A percentile compares a stretch with the other conserved stretches of the same genome.
Conservation (phyloP, 2,329 filamentous ascomycete genomes). For the Aspergillus pseudoglaucus region DNA sequence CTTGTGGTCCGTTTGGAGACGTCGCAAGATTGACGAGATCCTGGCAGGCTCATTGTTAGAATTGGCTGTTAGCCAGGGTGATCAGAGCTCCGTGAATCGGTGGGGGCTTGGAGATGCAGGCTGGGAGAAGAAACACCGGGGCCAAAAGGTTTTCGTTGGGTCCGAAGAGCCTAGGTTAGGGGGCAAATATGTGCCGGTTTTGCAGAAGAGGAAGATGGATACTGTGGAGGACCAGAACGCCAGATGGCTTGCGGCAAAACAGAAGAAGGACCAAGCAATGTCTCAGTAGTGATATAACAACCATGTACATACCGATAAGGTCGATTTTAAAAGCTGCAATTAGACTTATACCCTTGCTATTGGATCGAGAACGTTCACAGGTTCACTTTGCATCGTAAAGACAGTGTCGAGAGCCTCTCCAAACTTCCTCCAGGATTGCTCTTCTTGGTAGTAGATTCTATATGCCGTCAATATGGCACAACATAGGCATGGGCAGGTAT, state of each 20-base stretch:
- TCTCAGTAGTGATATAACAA: not conserved
- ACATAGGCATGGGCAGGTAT: slow-evolving; percentile 1
- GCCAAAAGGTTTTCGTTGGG: slow-evolving; percentile 53
- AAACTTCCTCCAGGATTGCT: slow-evolving; percentile 75
- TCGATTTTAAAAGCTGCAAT: slow-evolving; percentile 9
- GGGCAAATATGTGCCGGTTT: slow-evolving; percentile 53
- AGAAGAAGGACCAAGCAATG: slow-evolving; percentile 31
- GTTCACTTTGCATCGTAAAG: slow-evolving; percentile 60
- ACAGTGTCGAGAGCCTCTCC: slow-evolving; percentile 77
- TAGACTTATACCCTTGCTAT: not conserved
- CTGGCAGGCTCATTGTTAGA: slow-evolving; percentile 69
- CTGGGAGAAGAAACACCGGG: slow-evolving; percentile 26
- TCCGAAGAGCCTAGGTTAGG: slow-evolving; percentile 48
- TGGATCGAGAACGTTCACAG: not conserved
- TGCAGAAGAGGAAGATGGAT: slow-evolving; percentile 52
- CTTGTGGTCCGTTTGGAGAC: slow-evolving; percentile 77
- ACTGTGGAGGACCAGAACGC: slow-evolving; percentile 57
- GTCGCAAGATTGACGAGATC: slow-evolving; percentile 82
- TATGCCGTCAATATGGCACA: slow-evolving; percentile 1
- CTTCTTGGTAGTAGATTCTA: slow-evolving; percentile 64
- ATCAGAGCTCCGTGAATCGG: slow-evolving; percentile 24
- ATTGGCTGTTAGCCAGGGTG: slow-evolving; percentile 44
- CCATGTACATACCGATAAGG: not conserved
- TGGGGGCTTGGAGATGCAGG: slow-evolving; percentile 15
- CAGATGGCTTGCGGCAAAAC: slow-evolving; percentile 49